Conservation (phyloP, 768 basidiomycete genomes). For the Lactifluus echinatus region DNA sequence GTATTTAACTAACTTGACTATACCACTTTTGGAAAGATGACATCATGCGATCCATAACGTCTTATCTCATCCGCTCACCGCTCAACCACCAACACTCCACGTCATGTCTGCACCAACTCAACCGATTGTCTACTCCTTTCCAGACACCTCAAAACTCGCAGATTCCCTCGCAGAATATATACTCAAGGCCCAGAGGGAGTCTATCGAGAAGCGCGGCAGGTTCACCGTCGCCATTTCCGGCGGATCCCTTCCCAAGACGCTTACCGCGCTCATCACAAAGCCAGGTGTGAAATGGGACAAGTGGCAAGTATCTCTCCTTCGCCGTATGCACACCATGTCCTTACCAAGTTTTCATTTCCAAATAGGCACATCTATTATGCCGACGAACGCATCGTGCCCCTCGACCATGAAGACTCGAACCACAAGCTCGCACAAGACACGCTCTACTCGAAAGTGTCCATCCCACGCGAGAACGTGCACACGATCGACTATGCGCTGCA, state of each 20-base stretch:
- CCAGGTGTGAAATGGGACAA: slow-evolving; percentile 81
- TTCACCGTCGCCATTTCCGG: slow-evolving; percentile 95
- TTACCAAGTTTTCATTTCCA: background rate
- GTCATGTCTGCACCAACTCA: background rate
- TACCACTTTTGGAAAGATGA: slow-evolving; percentile 12
- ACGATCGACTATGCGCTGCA: slow-evolving; percentile 62
- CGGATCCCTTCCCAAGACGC: slow-evolving; percentile 79
- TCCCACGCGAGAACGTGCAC: slow-evolving; percentile 72
- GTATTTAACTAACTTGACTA: slow-evolving; percentile 6
- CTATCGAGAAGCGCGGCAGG: slow-evolving; percentile 78
- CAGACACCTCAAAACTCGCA: slow-evolving; percentile 45
- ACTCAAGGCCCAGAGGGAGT: slow-evolving; percentile 78
- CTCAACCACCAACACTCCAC: background rate
- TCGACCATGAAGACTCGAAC: slow-evolving; percentile 91
- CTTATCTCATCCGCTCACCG: background rate
- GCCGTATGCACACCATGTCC: background rate
- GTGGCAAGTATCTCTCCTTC: slow-evolving; percentile 48
- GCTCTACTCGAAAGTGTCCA: slow-evolving; percentile 77
- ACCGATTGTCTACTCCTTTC: slow-evolving; percentile 65
- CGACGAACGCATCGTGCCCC: slow-evolving; percentile 91
- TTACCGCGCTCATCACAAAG: slow-evolving; percentile 59
- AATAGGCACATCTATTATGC: slow-evolving; percentile 98
- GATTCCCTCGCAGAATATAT: slow-evolving; percentile 72
- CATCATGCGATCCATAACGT: slow-evolving; percentile 1
- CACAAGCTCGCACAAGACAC: slow-evolving; percentile 63